phyloP scores from a whole-genome alignment of 75 land plant species.

The Cryptomeria japonica region DNA sequence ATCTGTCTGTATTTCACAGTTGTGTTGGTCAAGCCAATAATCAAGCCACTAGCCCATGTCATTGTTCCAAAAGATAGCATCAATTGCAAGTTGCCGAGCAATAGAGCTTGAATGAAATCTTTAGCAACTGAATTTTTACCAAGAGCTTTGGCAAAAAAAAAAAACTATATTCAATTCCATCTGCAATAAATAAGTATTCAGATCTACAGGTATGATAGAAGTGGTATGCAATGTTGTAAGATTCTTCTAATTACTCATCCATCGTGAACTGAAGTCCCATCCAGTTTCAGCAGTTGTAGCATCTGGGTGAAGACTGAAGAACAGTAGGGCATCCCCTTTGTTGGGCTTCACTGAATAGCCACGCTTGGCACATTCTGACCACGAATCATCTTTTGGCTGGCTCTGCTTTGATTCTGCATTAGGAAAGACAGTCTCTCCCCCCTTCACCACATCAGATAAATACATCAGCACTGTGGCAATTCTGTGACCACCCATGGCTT shows the following conservation, averaged over 20 bases:
- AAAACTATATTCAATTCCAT: conserved; percentile 80
- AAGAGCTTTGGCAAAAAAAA: conserved; percentile 57
- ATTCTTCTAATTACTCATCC: conserved; percentile 85
- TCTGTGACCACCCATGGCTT: no score
- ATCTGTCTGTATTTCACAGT: no score
- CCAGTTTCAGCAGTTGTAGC: conserved; percentile 36
- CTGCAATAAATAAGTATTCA: conserved; percentile 74
- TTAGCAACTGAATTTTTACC: conserved; percentile 36
- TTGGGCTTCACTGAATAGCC: no score
- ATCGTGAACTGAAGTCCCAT: conserved; percentile 97
- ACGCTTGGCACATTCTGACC: no score
- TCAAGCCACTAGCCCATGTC: conserved; percentile 85
- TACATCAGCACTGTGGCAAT: no score
- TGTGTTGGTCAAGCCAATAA: conserved; percentile 45
- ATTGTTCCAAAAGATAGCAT: conserved; percentile 72
- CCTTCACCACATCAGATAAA: no score
- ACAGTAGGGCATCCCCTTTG: no score
- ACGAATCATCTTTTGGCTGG: no score
- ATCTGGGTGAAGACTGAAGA: no score
- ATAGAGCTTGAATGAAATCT: conserved; percentile 46
- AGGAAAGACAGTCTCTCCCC: no score
- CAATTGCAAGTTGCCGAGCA: conserved; percentile 47
- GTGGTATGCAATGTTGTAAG: conserved; percentile 72
- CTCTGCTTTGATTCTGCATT: no score
- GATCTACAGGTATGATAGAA: conserved; percentile 76